Evolutionary conservation across 2,329 filamentous ascomycete genomes (phyloP).

Genomic region (Lachnellula cervina): DNA sequence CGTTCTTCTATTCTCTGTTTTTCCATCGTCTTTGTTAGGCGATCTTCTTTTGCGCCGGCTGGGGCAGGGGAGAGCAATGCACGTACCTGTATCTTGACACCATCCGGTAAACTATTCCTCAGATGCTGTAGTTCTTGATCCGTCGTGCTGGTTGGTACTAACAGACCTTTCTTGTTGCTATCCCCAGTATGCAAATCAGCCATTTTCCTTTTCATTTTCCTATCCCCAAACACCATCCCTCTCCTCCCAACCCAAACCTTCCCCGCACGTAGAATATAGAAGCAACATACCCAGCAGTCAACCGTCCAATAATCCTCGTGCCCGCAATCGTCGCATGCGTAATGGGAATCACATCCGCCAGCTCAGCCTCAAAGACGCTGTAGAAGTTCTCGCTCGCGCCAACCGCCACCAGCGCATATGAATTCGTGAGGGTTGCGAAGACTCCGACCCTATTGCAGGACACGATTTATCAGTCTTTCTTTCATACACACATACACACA

Average conservation of each 20-base stretch:
- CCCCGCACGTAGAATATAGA: not conserved
- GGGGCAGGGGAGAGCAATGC: not conserved
- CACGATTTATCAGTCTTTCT: conserved; percentile 3
- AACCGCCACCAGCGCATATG: conserved; percentile 88
- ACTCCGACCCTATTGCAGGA: conserved; percentile 73
- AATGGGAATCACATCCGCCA: conserved; percentile 96
- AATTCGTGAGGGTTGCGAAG: conserved; percentile 94
- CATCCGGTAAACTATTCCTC: conserved; percentile 87
- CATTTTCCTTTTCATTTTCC: not conserved
- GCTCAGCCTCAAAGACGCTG: conserved; percentile 95
- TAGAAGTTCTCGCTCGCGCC: conserved; percentile 99
- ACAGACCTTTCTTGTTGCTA: conserved; percentile 91
- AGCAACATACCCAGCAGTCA: conserved; percentile 75
- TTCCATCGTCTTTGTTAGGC: not conserved
- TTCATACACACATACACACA: not conserved
- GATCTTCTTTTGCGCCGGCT: not conserved
- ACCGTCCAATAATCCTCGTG: conserved; percentile 88
- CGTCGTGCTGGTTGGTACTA: conserved; percentile 92
- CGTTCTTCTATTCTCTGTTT: conserved; percentile 87
- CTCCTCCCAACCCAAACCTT: not conserved
- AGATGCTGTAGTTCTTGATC: conserved; percentile 98
- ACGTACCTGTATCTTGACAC: conserved; percentile 68
- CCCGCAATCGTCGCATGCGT: conserved; percentile 95
- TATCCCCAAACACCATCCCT: not conserved
- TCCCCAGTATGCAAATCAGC: conserved; percentile 8